Percentiles rank a stretch among this genome's conserved stretches.
Conservation (phyloP, 148 eudicot species). For the Rhododendron mucronatum region DNA sequence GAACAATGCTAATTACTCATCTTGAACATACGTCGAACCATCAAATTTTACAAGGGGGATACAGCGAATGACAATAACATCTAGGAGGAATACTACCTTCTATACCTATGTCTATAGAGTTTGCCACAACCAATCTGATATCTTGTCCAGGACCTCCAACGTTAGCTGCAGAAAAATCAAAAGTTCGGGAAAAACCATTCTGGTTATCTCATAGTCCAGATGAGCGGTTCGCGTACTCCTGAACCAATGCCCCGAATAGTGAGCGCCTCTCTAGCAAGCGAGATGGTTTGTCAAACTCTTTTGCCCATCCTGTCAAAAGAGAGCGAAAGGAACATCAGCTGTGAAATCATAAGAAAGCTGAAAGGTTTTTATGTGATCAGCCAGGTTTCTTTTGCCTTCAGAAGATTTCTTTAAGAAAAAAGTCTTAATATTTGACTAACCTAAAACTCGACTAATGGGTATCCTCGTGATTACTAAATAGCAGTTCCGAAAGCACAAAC, state of each 20-base stretch:
- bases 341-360: not conserved
- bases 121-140: not conserved
- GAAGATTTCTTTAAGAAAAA: no score
- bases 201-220: slow-evolving; percentile 35
- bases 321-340: not conserved
- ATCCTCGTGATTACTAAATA: no score
- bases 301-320: slow-evolving; percentile 55
- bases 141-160: not conserved
- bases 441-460: no score
- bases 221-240: slow-evolving; percentile 86
- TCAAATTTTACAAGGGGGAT: not conserved
- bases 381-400: not conserved
- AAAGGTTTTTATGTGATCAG: not conserved
- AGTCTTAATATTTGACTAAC: no score
- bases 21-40: not conserved
- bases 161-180: slow-evolving; percentile 2
- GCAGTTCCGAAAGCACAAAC: no score
- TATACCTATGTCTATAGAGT: not conserved
- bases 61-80: not conserved
- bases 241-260: slow-evolving; percentile 85
- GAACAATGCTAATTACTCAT: not conserved
- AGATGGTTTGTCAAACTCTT: slow-evolving; percentile 76
- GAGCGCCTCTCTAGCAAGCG: slow-evolving; percentile 68
- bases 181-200: not conserved
- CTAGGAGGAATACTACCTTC: not conserved